phyloP scores from a whole-genome alignment of 2,329 filamentous ascomycete genomes.

The Monosporascus sp. region DNA sequence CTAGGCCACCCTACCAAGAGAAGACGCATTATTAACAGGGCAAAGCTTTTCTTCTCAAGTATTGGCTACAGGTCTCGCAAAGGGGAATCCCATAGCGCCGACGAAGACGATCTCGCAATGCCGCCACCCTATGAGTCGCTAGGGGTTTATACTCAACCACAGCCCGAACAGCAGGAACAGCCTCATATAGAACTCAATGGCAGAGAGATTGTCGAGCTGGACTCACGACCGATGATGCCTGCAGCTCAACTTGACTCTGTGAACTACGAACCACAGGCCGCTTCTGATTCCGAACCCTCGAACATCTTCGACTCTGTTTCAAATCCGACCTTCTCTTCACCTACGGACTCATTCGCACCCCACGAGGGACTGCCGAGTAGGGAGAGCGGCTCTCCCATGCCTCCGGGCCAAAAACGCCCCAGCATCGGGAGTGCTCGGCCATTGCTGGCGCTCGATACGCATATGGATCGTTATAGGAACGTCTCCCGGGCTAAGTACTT shows the following conservation, averaged over 20 bases:
- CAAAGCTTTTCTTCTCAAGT: slow-evolving; percentile 48
- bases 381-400: slow-evolving; percentile 1
- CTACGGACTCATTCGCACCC: not conserved
- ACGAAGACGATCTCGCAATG: slow-evolving; percentile 25
- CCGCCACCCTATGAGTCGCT: slow-evolving; percentile 43
- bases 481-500: slow-evolving; percentile 17
- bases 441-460: slow-evolving; percentile 25
- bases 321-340: slow-evolving; percentile 1
- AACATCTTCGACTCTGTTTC: slow-evolving; percentile 3
- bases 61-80: slow-evolving; percentile 44
- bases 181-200: slow-evolving; percentile 39
- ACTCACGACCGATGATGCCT: slow-evolving; percentile 37
- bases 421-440: slow-evolving; percentile 15
- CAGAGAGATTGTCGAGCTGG: slow-evolving; percentile 48
- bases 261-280: slow-evolving; percentile 16
- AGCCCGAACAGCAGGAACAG: slow-evolving; percentile 9
- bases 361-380: not conserved
- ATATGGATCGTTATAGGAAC: slow-evolving; percentile 20
- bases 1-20: slow-evolving; percentile 45
- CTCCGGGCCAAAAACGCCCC: slow-evolving; percentile 3
- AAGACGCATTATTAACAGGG: slow-evolving; percentile 45
- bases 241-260: slow-evolving; percentile 21
- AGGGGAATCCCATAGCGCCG: slow-evolving; percentile 20
- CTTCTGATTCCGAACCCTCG: slow-evolving; percentile 4
- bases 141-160: slow-evolving; percentile 20